Evolutionary conservation across 768 basidiomycete genomes (phyloP), one percentile per base, ranked within the genome.

Genomic region (Leucosporidium creatinivorum): DNA sequence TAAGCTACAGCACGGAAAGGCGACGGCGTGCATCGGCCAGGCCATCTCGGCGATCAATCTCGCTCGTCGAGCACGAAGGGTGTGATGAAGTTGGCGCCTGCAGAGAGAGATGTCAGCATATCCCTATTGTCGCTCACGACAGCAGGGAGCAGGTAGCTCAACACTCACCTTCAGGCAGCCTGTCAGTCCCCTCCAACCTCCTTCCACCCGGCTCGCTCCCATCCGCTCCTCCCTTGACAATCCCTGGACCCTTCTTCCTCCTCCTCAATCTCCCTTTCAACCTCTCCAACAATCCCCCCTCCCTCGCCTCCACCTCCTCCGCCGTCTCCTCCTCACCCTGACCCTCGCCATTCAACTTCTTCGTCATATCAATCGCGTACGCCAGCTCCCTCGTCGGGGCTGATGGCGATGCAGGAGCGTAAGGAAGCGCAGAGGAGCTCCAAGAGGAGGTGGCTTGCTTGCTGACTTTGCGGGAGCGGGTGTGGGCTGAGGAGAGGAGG

Each of bases 11-110:
- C 39, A 9, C 39, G 3, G 39, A 15, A 15, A 44, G 39, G 8
- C 6, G 8, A 10, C 39, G 8, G 39, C 39, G 39, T 2, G 5
- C 6, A 5, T 36, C 12, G 5, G 3, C 8, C 39, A 13, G 3
- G 10, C 15, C 39, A 9, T 15, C 23, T 44, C n/a, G 23, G 31
- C 36, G 33, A 17, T 44, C 23, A 30, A n/a, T 30, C 44, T 48
- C 59, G 21, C 25, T 33, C 30, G 6, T 51, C 59, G n/a, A 69
- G 31, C 3, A 25, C 26, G 59, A 69, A 69, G 0, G 68, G 68
- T 13, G 68, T 69, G 31, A 69, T 62, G 23, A 66, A 23, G 21
- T 58, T n/a, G 5, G 68, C 68, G 23, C 68, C 68, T 69, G 68
- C 31, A 21, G 1, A 9, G 1, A 3, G 9, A 21, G n/a, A 26